These are phyloP conservation scores for Schizopora paradoxa DNA, from an alignment of 1,284 basidiomycete species.

Conservation along the genomic window DNA sequence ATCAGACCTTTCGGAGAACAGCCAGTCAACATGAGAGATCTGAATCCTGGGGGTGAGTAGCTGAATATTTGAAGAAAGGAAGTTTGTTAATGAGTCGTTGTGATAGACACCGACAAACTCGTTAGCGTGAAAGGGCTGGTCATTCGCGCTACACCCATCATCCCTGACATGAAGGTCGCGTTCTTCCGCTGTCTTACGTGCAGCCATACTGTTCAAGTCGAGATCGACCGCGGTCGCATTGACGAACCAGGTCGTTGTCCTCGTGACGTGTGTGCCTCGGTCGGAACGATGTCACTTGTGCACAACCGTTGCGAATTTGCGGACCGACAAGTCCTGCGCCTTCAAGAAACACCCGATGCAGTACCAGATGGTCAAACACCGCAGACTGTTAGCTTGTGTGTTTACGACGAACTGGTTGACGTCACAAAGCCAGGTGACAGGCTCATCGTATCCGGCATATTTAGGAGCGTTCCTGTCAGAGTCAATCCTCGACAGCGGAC, in stretches of 20 bases:
- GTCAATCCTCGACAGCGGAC: conserved; percentile 89
- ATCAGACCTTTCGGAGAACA: conserved; percentile 85
- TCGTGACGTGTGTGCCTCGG: conserved; percentile 82
- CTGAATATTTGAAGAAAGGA: neutral
- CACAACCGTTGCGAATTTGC: conserved; percentile 97
- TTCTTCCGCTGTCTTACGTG: conserved; percentile 99
- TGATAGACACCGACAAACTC: conserved; percentile 92
- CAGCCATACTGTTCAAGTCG: conserved; percentile 90
- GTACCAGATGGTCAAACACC: conserved; percentile 98
- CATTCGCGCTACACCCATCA: conserved; percentile 95
- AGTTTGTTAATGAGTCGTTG: conserved; percentile 5
- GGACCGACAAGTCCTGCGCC: conserved; percentile 89
- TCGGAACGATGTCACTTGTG: conserved; percentile 90
- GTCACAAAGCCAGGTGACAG: conserved; percentile 93
- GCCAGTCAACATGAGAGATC: conserved; percentile 83
- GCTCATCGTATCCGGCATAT: conserved; percentile 89
- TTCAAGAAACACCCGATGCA: conserved; percentile 97
- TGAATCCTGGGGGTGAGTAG: conserved; percentile 79
- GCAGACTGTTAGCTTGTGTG: conserved; percentile 92
- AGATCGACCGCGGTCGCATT: conserved; percentile 95
- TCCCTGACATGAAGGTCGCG: conserved; percentile 97
- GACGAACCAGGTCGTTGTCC: conserved; percentile 90
- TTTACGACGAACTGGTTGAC: conserved; percentile 97
- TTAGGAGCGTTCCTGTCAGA: conserved; percentile 89
- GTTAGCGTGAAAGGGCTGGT: conserved; percentile 95